Conservation (phyloP, 176 grass and related monocot genomes). For the Triticum aestivum region DNA sequence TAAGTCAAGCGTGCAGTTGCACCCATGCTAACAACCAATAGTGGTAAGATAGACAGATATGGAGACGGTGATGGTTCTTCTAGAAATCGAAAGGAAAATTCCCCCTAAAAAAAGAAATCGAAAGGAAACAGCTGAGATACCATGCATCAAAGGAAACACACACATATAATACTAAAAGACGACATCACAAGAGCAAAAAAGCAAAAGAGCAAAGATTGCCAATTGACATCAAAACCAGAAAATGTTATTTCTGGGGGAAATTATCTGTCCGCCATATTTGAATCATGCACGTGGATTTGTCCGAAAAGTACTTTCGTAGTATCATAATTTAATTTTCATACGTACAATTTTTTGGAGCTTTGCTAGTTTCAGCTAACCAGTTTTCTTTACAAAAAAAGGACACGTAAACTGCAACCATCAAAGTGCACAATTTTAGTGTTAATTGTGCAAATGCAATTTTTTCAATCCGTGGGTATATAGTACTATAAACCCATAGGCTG, state of each 20-base stretch:
- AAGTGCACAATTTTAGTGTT: not conserved
- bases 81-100: not conserved
- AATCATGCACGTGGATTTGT: no score
- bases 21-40: not conserved
- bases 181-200: not conserved
- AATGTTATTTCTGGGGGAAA: no score
- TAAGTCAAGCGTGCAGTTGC: constrained; percentile 12
- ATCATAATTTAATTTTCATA: not conserved
- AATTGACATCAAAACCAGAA: no score
- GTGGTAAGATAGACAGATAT: not conserved
- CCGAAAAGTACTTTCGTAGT: no score
- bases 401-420: not conserved
- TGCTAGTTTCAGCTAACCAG: not conserved
- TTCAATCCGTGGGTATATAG: not conserved
- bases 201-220: not conserved
- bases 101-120: no score
- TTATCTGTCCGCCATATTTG: not conserved
- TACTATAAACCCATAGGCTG: not conserved
- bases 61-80: not conserved
- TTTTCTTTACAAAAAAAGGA: not conserved
- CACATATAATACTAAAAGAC: not conserved
- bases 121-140: not conserved
- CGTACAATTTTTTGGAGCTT: not conserved
- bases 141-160: not conserved
- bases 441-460: not conserved